These are phyloP conservation scores for Phytophthora sansomeana DNA, from an alignment of 352 stramenopile genomes.

Conservation along the genomic window DNA sequence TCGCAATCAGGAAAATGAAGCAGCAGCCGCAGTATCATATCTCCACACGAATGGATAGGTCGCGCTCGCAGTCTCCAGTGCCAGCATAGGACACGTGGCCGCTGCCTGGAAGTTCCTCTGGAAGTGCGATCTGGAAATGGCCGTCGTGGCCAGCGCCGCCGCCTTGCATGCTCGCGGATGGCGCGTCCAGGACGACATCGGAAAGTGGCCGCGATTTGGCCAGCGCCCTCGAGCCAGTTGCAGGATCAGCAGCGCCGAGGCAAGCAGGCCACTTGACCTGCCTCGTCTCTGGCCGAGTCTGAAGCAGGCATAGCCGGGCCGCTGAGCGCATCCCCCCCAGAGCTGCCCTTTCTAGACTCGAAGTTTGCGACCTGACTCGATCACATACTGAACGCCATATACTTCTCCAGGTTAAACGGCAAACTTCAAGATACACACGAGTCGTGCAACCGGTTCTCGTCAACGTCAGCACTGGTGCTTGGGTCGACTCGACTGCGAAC, in stretches of 20 bases:
- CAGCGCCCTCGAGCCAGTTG: conserved; percentile 35
- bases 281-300: not conserved
- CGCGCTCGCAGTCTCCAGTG: conserved; percentile 8
- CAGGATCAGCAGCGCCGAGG: conserved; percentile 21
- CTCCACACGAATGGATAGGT: not conserved
- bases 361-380: conserved; percentile 21
- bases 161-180: conserved; percentile 26
- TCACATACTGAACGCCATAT: conserved; percentile 23
- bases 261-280: not conserved
- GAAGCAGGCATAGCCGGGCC: not conserved
- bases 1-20: not conserved
- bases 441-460: conserved; percentile 18
- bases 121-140: conserved; percentile 29
- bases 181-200: conserved; percentile 22
- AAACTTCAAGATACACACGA: conserved; percentile 33
- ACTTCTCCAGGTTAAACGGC: conserved; percentile 21
- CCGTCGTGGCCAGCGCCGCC: not conserved
- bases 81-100: not conserved
- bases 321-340: conserved; percentile 8
- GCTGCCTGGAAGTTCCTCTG: conserved; percentile 20
- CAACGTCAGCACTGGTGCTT: conserved; percentile 24
- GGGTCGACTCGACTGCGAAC: conserved; percentile 21
- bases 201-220: conserved; percentile 39
- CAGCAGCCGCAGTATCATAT: not conserved
- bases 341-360: conserved; percentile 13